phyloP scores from a whole-genome alignment of 106 monocot species.

The Ottelia alismoides region DNA sequence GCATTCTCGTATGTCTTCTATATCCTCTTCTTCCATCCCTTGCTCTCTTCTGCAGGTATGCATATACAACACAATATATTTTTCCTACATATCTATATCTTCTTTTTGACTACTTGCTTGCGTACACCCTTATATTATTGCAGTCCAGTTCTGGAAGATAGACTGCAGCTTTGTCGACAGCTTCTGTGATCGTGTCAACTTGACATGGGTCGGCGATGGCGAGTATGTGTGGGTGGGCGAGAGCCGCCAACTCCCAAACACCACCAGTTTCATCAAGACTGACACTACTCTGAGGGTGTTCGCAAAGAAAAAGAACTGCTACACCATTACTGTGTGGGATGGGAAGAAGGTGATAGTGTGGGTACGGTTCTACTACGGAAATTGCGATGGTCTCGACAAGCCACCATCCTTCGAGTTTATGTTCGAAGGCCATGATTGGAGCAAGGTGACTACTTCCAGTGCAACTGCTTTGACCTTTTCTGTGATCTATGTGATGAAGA shows the following conservation, averaged over 20 bases:
- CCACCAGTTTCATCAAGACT: not conserved
- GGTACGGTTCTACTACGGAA: not conserved
- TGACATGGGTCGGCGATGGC: not conserved
- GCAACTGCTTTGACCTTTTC: no score
- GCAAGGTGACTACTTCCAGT: no score
- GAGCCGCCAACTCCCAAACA: not conserved
- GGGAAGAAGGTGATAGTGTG: not conserved
- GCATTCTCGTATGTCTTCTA: no score
- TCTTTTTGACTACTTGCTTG: no score
- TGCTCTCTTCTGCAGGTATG: no score
- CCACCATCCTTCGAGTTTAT: not conserved
- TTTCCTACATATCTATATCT: no score
- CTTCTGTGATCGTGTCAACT: not conserved
- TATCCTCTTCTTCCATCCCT: no score
- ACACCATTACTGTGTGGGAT: not conserved
- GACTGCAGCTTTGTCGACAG: not conserved
- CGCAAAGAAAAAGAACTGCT: not conserved
- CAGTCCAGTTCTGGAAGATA: not conserved
- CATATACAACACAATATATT: no score
- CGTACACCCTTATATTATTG: no score
- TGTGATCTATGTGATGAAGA: no score
- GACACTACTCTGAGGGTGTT: not conserved
- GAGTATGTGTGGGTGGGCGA: not conserved
- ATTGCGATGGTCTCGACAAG: not conserved
- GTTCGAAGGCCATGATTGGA: no score